Conservation (phyloP, 495 filamentous ascomycete genomes). For the Podospora australis region DNA sequence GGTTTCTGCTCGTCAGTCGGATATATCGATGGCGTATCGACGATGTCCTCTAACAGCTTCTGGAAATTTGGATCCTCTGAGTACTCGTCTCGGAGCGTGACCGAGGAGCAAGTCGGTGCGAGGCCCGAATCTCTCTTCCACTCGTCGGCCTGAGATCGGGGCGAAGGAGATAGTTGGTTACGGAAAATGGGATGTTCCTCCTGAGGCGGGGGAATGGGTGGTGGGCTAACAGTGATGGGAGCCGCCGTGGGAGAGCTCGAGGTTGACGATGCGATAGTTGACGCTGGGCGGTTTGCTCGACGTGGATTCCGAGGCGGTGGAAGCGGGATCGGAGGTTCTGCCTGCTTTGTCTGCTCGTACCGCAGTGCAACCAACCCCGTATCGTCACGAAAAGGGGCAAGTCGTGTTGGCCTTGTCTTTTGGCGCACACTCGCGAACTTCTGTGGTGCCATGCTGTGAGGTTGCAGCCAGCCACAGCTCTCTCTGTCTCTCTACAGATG, state of each 20-base stretch:
- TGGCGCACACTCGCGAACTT: constrained; percentile 31
- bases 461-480: no score
- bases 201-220: constrained; percentile 35
- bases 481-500: no score
- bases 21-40: constrained; percentile 17
- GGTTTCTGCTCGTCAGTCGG: constrained; percentile 12
- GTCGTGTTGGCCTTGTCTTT: constrained; percentile 25
- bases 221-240: constrained; percentile 31
- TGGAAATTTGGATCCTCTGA: constrained; percentile 32
- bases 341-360: constrained; percentile 50
- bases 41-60: constrained; percentile 28
- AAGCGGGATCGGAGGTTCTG: constrained; percentile 50
- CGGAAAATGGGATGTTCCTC: constrained; percentile 45
- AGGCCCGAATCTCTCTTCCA: constrained; percentile 50
- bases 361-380: constrained; percentile 44
- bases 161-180: constrained; percentile 26
- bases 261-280: constrained; percentile 12
- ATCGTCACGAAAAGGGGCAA: constrained; percentile 41
- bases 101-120: constrained; percentile 43
- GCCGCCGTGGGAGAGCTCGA: constrained; percentile 2
- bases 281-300: constrained; percentile 26
- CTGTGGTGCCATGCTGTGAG: constrained; percentile 25
- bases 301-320: constrained; percentile 35
- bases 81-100: constrained; percentile 39
- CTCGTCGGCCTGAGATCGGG: constrained; percentile 19